phyloP scores from a whole-genome alignment of 257 asterid species.

The Apocynum venetum region DNA sequence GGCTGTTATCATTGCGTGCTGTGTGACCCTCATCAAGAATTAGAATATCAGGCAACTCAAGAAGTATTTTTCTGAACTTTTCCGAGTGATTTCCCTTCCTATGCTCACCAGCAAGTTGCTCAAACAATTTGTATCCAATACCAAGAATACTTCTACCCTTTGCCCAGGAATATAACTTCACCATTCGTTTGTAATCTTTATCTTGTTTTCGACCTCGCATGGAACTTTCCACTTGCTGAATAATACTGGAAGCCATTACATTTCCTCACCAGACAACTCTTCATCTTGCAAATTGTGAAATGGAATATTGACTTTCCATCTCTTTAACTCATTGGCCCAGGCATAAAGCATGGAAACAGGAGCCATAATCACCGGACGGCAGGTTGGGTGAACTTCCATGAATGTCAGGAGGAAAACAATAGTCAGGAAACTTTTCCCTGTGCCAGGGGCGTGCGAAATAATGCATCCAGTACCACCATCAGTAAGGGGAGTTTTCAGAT shows the following conservation, averaged over 20 bases:
- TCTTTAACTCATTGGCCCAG: conserved; percentile 63
- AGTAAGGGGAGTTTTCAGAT: conserved; percentile 25
- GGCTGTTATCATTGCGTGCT: conserved; percentile 55
- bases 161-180: conserved; percentile 56
- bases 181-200: conserved; percentile 21
- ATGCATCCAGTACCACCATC: conserved; percentile 63
- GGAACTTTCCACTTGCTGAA: conserved; percentile 14
- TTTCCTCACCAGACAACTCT: conserved; percentile 33
- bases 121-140: conserved; percentile 50
- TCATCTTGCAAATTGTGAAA: conserved; percentile 60
- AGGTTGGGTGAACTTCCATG: conserved; percentile 47
- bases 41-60: conserved; percentile 52
- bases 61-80: conserved; percentile 38
- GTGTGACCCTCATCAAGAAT: conserved; percentile 88
- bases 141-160: conserved; percentile 51
- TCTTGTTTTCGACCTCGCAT: not conserved
- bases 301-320: conserved; percentile 43
- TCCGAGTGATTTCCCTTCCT: conserved; percentile 11
- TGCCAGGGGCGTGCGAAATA: conserved; percentile 88
- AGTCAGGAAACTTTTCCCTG: conserved; percentile 70
- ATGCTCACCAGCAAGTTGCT: conserved; percentile 37
- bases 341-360: conserved; percentile 68
- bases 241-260: conserved; percentile 11
- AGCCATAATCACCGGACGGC: conserved; percentile 65
- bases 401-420: conserved; percentile 61